phyloP scores from a whole-genome alignment of 2,329 filamentous ascomycete species.

The Scedosporium apiospermum region DNA sequence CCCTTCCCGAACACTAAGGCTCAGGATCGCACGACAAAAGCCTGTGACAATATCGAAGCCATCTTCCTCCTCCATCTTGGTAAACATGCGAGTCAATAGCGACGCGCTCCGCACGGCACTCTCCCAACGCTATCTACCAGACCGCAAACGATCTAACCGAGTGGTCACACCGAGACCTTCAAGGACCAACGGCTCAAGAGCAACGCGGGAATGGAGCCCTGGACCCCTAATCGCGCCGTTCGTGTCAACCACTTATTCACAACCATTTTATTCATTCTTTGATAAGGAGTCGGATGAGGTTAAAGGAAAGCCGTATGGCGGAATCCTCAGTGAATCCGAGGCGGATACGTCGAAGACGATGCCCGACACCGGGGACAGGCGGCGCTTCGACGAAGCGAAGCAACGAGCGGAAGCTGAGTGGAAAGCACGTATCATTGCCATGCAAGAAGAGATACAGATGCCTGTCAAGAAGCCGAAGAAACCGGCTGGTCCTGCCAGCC shows the following conservation, averaged over 20 bases:
- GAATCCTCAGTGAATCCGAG: conserved; percentile 79
- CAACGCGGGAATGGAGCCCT: neutral
- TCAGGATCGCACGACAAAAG: conserved; percentile 4
- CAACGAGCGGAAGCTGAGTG: conserved; percentile 88
- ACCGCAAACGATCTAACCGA: conserved; percentile 5
- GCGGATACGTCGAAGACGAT: conserved; percentile 87
- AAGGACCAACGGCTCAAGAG: conserved; percentile 2
- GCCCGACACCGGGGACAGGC: conserved; percentile 69
- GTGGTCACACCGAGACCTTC: conserved; percentile 12
- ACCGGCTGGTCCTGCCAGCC: conserved; percentile 75
- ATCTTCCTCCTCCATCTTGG: conserved; percentile 31
- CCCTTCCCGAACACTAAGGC: neutral
- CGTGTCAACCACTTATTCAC: conserved; percentile 52
- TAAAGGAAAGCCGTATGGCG: conserved; percentile 91
- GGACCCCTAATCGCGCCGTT: conserved; percentile 43
- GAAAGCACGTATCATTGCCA: conserved; percentile 53
- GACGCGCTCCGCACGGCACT: conserved; percentile 52
- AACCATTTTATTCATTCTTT: conserved; percentile 79
- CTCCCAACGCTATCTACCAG: conserved; percentile 12
- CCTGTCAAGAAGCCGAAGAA: conserved; percentile 62
- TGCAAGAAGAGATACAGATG: conserved; percentile 55
- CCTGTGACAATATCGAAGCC: conserved; percentile 13
- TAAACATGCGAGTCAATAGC: conserved; percentile 50
- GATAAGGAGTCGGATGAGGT: conserved; percentile 83
- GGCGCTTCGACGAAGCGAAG: conserved; percentile 81